phyloP scores from a whole-genome alignment of 805 yeast genomes.

The Pichia insulana region DNA sequence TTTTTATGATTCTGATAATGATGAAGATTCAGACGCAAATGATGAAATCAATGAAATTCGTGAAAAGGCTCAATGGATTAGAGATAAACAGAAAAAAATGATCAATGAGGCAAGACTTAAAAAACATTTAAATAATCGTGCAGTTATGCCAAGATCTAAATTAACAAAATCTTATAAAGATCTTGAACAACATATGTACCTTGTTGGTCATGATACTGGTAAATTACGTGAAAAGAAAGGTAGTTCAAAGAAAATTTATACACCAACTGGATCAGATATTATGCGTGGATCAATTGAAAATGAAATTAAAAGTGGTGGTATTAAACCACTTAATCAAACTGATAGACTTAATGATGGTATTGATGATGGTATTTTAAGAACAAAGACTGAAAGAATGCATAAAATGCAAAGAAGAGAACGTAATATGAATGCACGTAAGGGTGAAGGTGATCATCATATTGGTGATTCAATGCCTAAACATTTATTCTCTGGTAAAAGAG shows the following conservation, averaged over 20 bases:
- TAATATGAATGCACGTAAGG: slow-evolving; percentile 83
- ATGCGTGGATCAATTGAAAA: slow-evolving; percentile 32
- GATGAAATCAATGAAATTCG: slow-evolving; percentile 61
- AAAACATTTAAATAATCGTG: slow-evolving; percentile 78
- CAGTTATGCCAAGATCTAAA: slow-evolving; percentile 87
- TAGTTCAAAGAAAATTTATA: slow-evolving; percentile 18
- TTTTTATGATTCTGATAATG: slow-evolving; percentile 83
- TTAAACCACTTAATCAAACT: slow-evolving; percentile 45
- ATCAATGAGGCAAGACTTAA: slow-evolving; percentile 78
- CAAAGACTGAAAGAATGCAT: slow-evolving; percentile 79
- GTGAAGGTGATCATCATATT: slow-evolving; percentile 92
- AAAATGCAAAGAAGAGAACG: slow-evolving; percentile 90
- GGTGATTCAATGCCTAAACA: slow-evolving; percentile 87
- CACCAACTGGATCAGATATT: slow-evolving; percentile 69
- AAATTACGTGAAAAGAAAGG: slow-evolving; percentile 41
- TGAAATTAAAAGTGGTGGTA: slow-evolving; percentile 15
- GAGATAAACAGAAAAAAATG: slow-evolving; percentile 92
- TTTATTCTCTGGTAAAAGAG: slow-evolving; percentile 92
- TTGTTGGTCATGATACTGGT: slow-evolving; percentile 79
- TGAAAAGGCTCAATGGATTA: slow-evolving; percentile 90
- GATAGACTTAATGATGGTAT: slow-evolving; percentile 86
- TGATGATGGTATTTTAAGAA: slow-evolving; percentile 67
- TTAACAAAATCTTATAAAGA: slow-evolving; percentile 63
- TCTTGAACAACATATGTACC: slow-evolving; percentile 84
- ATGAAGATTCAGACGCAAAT: slow-evolving; percentile 41